Conservation (phyloP, 1,139 yeast species). For the Petasospora rhodanensis region DNA sequence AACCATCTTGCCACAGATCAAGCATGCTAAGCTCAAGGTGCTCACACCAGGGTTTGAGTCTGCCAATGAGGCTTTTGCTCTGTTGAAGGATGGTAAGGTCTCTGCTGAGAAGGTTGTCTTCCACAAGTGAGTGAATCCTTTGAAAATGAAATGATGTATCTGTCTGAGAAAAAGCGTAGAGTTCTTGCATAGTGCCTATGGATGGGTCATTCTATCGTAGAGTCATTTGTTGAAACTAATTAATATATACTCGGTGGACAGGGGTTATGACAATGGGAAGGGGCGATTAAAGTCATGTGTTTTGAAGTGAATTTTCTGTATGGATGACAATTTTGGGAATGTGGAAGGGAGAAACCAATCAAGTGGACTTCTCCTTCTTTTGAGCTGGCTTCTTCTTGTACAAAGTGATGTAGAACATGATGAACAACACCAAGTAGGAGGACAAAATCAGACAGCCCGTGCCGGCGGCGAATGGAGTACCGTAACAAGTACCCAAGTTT, state of each 20-base stretch:
- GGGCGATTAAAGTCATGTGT: too few relatives aligned
- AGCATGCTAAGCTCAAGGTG: slow-evolving; percentile 32
- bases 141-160: too few relatives aligned
- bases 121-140: too few relatives aligned
- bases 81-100: slow-evolving; percentile 32
- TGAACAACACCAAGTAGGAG: slow-evolving; percentile 84
- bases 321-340: too few relatives aligned
- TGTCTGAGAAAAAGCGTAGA: too few relatives aligned
- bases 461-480: slow-evolving; percentile 88
- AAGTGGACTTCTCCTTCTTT: slow-evolving; percentile 7
- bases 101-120: slow-evolving; percentile 36
- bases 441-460: slow-evolving; percentile 88
- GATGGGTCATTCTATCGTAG: too few relatives aligned
- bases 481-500: slow-evolving; percentile 82
- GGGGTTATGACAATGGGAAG: too few relatives aligned
- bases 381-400: slow-evolving; percentile 40
- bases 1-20: slow-evolving; percentile 14
- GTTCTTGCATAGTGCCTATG: too few relatives aligned
- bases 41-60: slow-evolving; percentile 33
- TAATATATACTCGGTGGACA: too few relatives aligned
- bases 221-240: too few relatives aligned
- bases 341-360: too few relatives aligned
- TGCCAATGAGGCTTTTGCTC: slow-evolving; percentile 31
- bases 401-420: slow-evolving; percentile 87
- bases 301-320: too few relatives aligned